Conservation (phyloP, 2,329 filamentous ascomycete genomes). For the Intubia oerlemansii region DNA sequence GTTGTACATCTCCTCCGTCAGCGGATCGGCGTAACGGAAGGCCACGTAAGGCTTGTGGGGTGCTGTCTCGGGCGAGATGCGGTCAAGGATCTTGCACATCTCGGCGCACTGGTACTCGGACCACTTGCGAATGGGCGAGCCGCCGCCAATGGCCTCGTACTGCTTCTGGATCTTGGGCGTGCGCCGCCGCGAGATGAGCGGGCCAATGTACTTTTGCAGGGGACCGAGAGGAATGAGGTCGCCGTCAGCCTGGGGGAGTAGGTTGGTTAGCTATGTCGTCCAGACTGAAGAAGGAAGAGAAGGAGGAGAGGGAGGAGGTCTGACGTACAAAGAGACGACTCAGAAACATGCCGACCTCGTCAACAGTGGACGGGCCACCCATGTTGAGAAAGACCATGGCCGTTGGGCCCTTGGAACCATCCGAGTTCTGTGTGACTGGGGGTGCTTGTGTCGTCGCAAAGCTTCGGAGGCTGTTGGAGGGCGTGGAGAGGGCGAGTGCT, state of each 20-base stretch:
- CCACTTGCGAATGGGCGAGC: slow-evolving; percentile 97
- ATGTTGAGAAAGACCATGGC: slow-evolving; percentile 99
- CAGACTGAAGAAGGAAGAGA: not conserved
- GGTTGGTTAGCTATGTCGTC: too few species aligned
- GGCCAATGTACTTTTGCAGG: slow-evolving; percentile 76
- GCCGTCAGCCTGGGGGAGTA: slow-evolving; percentile 51
- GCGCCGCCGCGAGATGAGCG: slow-evolving; percentile 63
- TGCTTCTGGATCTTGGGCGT: slow-evolving; percentile 96
- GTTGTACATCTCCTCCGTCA: slow-evolving; percentile 88
- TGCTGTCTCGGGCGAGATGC: slow-evolving; percentile 75
- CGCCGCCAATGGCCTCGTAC: slow-evolving; percentile 84
- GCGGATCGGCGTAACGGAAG: slow-evolving; percentile 80
- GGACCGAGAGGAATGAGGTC: slow-evolving; percentile 92
- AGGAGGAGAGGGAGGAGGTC: not conserved
- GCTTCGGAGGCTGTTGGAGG: slow-evolving; percentile 16
- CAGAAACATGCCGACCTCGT: slow-evolving; percentile 77
- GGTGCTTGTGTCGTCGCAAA: slow-evolving; percentile 40
- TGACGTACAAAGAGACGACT: slow-evolving; percentile 68
- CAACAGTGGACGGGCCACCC: slow-evolving; percentile 77
- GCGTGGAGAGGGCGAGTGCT: not conserved
- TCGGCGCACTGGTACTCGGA: slow-evolving; percentile 82
- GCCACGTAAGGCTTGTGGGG: slow-evolving; percentile 96
- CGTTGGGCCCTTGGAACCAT: slow-evolving; percentile 55
- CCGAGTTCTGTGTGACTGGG: slow-evolving; percentile 60
- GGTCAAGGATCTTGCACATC: slow-evolving; percentile 95